These are phyloP conservation scores for Talaromyces marneffei DNA, from an alignment of 2,329 filamentous ascomycete genomes.

Conservation along the genomic window DNA sequence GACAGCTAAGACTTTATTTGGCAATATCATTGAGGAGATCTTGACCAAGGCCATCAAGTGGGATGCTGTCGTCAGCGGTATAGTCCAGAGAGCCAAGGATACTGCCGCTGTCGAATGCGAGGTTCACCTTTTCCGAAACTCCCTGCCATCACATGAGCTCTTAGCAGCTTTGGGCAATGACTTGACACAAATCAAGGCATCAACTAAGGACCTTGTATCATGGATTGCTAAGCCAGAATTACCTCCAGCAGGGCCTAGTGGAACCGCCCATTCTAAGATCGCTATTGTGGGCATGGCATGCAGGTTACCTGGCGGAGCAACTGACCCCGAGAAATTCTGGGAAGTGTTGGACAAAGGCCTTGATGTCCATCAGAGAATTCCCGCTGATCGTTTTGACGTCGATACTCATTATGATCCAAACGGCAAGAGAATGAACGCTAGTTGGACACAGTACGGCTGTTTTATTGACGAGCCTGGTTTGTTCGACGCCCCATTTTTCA, in stretches of 20 bases:
- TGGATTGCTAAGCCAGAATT: too few relatives aligned
- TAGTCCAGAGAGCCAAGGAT: conserved; percentile 18
- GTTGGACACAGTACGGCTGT: conserved; percentile 64
- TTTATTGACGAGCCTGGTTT: conserved; percentile 67
- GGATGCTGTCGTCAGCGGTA: conserved; percentile 18
- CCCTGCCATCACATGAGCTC: conserved; percentile 17
- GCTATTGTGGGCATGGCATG: conserved; percentile 78
- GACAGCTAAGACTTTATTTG: conserved; percentile 17
- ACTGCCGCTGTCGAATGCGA: conserved; percentile 15
- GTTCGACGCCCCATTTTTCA: conserved; percentile 81
- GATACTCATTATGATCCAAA: conserved; percentile 61
- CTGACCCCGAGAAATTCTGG: conserved; percentile 29
- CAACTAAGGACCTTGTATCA: too few relatives aligned
- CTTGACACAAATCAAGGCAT: conserved; percentile 13
- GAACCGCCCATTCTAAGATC: conserved; percentile 34
- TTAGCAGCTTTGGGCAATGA: conserved; percentile 17
- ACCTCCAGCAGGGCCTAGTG: too few relatives aligned
- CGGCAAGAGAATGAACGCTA: conserved; percentile 65
- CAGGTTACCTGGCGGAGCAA: conserved; percentile 63
- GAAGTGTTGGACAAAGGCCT: conserved; percentile 27
- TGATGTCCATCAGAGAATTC: conserved; percentile 41
- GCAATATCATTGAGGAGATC: conserved; percentile 19
- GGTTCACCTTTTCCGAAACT: conserved; percentile 25
- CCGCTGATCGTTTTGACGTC: conserved; percentile 63
- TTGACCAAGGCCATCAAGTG: conserved; percentile 19